phyloP scores from a whole-genome alignment of 805 yeast species.

The Metschnikowia shivogae region DNA sequence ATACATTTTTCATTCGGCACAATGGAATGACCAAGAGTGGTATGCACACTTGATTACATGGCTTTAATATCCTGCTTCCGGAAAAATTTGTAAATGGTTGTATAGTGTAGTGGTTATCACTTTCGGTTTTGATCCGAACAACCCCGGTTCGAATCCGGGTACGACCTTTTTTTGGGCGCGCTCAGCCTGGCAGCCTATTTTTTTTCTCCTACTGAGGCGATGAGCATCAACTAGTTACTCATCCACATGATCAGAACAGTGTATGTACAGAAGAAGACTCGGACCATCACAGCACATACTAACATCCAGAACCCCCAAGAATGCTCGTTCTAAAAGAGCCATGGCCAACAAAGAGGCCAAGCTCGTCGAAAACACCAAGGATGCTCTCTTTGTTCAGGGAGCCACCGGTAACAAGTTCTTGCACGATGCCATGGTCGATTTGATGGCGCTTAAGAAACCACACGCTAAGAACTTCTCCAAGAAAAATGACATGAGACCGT shows the following conservation, averaged over 20 bases:
- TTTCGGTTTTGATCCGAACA: slow-evolving; percentile 76
- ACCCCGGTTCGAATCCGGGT: slow-evolving; percentile 87
- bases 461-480: slow-evolving; percentile 79
- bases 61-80: too few species aligned
- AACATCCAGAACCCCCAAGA: slow-evolving; percentile 69
- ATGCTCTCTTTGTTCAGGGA: slow-evolving; percentile 90
- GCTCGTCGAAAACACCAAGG: slow-evolving; percentile 82
- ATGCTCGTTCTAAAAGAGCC: slow-evolving; percentile 94
- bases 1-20: too few species aligned
- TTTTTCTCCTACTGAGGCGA: slow-evolving; percentile 8
- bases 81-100: too few species aligned
- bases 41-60: too few species aligned
- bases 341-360: slow-evolving; percentile 85
- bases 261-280: slow-evolving; percentile 20
- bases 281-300: slow-evolving; percentile 10
- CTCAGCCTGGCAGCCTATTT: background rate
- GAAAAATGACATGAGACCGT: slow-evolving; percentile 87
- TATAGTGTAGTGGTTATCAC: slow-evolving; percentile 82
- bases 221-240: slow-evolving; percentile 12
- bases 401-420: slow-evolving; percentile 69
- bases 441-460: slow-evolving; percentile 89
- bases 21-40: too few species aligned
- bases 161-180: slow-evolving; percentile 47
- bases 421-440: slow-evolving; percentile 86
- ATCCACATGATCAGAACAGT: slow-evolving; percentile 33